phyloP scores from a whole-genome alignment of 805 yeast species.

The Kazachstania bromeliacearum region DNA sequence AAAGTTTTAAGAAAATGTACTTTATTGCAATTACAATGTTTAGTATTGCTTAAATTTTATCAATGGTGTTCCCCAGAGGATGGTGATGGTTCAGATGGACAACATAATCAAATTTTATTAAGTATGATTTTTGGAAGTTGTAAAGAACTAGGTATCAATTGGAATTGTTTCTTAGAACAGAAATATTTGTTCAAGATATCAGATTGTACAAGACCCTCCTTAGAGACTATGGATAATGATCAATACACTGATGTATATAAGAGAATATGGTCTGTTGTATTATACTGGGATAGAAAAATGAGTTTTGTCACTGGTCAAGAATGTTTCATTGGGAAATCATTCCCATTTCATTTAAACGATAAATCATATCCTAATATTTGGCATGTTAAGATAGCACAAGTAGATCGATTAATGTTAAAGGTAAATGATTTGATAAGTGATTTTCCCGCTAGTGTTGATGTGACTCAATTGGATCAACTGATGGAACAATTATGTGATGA shows the following conservation, averaged over 20 bases:
- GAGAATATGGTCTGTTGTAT: constrained; percentile 21
- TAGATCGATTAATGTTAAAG: constrained; percentile 13
- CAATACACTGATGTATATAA: constrained; percentile 13
- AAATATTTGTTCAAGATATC: constrained; percentile 14
- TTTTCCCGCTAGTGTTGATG: constrained; percentile 14
- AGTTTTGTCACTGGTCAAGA: constrained; percentile 24
- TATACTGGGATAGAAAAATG: constrained; percentile 27
- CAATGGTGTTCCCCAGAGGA: constrained; percentile 29
- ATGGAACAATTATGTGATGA: constrained; percentile 9
- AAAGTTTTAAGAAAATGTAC: constrained; percentile 24
- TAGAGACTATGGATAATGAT: constrained; percentile 9
- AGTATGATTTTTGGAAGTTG: constrained; percentile 24
- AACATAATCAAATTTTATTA: constrained; percentile 23
- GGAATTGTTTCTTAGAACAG: constrained; percentile 16
- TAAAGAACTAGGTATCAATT: constrained; percentile 23
- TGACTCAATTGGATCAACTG: constrained; percentile 5
- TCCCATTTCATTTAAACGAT: constrained; percentile 5
- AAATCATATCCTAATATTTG: constrained; percentile 8
- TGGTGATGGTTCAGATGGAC: constrained; percentile 25
- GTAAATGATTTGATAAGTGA: constrained; percentile 18
- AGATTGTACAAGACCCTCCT: constrained; percentile 14
- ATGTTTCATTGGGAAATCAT: constrained; percentile 20
- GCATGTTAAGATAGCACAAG: constrained; percentile 13
- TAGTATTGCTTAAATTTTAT: constrained; percentile 22
- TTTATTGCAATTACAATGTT: constrained; percentile 20